These are phyloP conservation scores for Exserohilum rostratum DNA, from an alignment of 2,329 filamentous ascomycete species.

Conservation along the genomic window DNA sequence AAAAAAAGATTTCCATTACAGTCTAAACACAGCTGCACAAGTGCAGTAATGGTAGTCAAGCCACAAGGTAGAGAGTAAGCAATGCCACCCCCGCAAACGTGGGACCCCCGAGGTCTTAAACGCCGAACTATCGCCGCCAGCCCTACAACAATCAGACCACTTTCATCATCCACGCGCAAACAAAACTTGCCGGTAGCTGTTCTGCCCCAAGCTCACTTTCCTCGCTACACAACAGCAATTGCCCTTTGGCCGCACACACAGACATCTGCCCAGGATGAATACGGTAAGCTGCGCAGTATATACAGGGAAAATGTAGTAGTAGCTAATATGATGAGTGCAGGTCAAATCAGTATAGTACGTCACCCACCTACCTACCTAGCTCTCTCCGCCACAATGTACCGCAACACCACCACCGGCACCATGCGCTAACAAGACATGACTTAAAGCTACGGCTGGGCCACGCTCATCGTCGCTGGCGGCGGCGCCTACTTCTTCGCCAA, in stretches of 20 bases:
- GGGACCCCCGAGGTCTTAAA: not conserved
- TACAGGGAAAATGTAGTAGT: not conserved
- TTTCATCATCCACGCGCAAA: slow-evolving; percentile 27
- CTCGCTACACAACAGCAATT: not conserved
- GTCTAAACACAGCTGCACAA: too few species aligned
- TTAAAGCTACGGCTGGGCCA: slow-evolving; percentile 94
- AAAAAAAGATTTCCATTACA: too few species aligned
- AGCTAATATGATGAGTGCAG: slow-evolving; percentile 39
- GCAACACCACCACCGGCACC: too few species aligned
- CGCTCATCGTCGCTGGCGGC: slow-evolving; percentile 81
- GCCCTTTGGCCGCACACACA: not conserved
- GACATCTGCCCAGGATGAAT: slow-evolving; percentile 52
- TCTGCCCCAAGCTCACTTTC: slow-evolving; percentile 6
- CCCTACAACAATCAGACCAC: slow-evolving; percentile 38
- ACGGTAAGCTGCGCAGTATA: slow-evolving; percentile 50
- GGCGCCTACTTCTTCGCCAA: slow-evolving; percentile 97
- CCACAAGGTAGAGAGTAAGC: not conserved
- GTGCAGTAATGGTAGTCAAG: not conserved
- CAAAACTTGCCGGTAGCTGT: slow-evolving; percentile 26
- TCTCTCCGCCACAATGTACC: slow-evolving; percentile 9
- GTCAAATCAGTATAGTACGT: slow-evolving; percentile 65
- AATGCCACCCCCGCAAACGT: not conserved
- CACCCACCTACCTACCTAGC: slow-evolving; percentile 22
- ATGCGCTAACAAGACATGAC: too few species aligned
- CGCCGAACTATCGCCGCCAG: slow-evolving; percentile 17